Evolutionary conservation across 805 yeast species (phyloP).

Genomic region (Zygotorulaspora danielsina): DNA sequence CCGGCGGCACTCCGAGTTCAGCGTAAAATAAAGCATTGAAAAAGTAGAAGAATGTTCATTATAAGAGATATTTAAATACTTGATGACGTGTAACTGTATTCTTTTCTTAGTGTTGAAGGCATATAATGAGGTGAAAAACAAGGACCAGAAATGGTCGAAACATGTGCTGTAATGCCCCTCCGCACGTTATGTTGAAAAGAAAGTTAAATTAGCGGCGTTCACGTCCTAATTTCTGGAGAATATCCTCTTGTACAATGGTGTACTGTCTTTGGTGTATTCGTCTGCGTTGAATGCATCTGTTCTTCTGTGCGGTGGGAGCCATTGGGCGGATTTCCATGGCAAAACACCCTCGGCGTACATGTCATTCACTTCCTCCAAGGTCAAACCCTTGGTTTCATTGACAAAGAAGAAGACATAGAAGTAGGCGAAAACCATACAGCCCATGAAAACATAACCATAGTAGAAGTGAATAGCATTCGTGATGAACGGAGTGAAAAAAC

Average conservation of each 20-base stretch:
- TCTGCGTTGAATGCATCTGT: constrained; percentile 20
- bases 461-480: constrained; percentile 59
- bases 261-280: constrained; percentile 21
- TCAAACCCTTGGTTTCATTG: constrained; percentile 73
- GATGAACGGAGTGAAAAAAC: constrained; percentile 68
- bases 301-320: constrained; percentile 45
- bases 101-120: too few species aligned
- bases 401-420: constrained; percentile 66
- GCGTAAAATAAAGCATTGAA: too few species aligned
- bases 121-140: too few species aligned
- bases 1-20: too few species aligned
- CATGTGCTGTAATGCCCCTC: too few species aligned
- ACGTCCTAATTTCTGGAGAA: constrained; percentile 10
- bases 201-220: too few species aligned
- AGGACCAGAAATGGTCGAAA: too few species aligned
- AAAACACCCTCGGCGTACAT: constrained; percentile 40
- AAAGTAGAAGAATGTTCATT: too few species aligned
- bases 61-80: too few species aligned
- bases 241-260: constrained; percentile 24
- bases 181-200: too few species aligned
- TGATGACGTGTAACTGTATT: too few species aligned
- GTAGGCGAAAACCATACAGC: constrained; percentile 50
- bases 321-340: constrained; percentile 44
- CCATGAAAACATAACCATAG: constrained; percentile 60
- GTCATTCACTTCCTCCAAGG: constrained; percentile 75